Percentiles rank a stretch among this genome's conserved stretches.
phyloP scores from a whole-genome alignment of 768 basidiomycete genomes.

The Naganishia friedmannii region DNA sequence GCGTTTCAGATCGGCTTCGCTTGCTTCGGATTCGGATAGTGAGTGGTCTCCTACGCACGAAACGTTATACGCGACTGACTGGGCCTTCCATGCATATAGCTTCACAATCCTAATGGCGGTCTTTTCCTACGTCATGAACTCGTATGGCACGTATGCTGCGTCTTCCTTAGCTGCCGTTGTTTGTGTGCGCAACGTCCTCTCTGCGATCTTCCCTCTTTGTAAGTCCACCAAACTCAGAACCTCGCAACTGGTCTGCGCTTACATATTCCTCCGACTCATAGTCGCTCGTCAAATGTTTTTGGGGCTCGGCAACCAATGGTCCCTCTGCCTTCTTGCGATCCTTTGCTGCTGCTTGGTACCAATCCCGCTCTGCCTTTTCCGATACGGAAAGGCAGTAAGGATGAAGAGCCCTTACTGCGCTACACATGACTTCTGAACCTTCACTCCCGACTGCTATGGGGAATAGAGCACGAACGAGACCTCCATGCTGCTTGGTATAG shows the following conservation, averaged over 20 bases:
- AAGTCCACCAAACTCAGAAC: conserved; percentile 6
- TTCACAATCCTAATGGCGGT: conserved; percentile 41
- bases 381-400: conserved; percentile 35
- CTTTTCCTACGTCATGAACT: conserved; percentile 42
- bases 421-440: not conserved
- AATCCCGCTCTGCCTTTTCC: conserved; percentile 41
- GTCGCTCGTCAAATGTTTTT: conserved; percentile 41
- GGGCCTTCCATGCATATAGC: not conserved
- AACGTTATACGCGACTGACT: not conserved
- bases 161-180: conserved; percentile 37
- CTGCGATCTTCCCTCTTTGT: conserved; percentile 42
- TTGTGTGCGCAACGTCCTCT: conserved; percentile 40
- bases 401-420: conserved; percentile 39
- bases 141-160: conserved; percentile 39
- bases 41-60: not conserved
- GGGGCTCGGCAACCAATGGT: conserved; percentile 42
- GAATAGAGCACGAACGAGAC: not conserved
- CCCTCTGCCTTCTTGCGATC: conserved; percentile 39
- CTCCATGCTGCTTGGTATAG: no score
- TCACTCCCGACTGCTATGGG: not conserved
- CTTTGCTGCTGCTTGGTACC: conserved; percentile 39
- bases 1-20: conserved; percentile 36
- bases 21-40: conserved; percentile 40
- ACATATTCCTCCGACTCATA: not conserved
- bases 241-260: not conserved